Base-by-base conservation (phyloP, 169 alveolate genomes). In the Eimeria tenella region DNA sequence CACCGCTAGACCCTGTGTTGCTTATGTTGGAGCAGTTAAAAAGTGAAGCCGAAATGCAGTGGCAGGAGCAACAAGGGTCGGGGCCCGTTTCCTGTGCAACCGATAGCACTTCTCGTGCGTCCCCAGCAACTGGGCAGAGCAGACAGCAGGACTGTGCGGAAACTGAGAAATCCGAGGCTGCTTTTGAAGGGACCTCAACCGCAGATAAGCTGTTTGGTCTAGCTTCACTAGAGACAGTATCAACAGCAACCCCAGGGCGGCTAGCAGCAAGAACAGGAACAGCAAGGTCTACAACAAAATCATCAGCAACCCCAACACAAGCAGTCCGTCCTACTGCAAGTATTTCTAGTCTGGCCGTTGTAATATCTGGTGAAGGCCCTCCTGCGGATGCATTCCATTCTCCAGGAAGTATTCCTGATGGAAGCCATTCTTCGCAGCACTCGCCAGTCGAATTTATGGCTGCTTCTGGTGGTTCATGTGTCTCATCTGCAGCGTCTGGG, bases 1-100 rank as follows among this genome's bases (percentile, higher is more conserved):
- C 62, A 15, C 90, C 90, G 2, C 63, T 83, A 8, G 90, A 83
- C 75, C 90, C 90, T 1, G 75, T 62, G 77, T 60, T 83, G 90
- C 75, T 83, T 60, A 13, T 83, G 75, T 60, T 83, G 49, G 77
- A 60, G 62, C 90, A 58, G 62, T 75, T 83, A 25, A 79, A 25
- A 21, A 63, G 53, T 4, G 71, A 79, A 13, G 71, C 15, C 4
- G 19, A 53, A 17, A 9, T 19, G 49, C 89, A 81, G 73, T 73
- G 15, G 62, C 62, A 58, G 62, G 77, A 83, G 79, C 62, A 58
- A 15, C 75, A 31, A 83, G 42, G 42, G 42, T 31, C 42, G 42
- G 42, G 42, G 42, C 42, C 42, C 42, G 42, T 31, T 31, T 31
- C 42, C 42, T 31, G 42, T 31, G 3, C 60, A 0, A 75, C 75